Percentiles rank a stretch among this genome's conserved stretches.
phyloP scores from a whole-genome alignment of 2,329 filamentous ascomycete species.

The Colletotrichum sp. region DNA sequence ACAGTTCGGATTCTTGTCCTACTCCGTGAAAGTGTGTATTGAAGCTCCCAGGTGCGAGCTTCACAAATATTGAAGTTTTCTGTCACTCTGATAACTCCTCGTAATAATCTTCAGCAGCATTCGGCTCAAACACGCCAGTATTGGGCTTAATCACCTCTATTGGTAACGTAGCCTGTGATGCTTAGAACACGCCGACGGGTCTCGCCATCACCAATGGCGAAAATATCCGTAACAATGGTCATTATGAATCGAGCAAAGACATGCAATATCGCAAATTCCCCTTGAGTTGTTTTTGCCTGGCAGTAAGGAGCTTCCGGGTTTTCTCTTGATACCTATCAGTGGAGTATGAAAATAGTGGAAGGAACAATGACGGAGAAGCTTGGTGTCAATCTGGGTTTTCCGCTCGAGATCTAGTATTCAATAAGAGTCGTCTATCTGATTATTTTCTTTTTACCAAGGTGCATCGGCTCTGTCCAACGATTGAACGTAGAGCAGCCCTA shows the following conservation, averaged over 20 bases:
- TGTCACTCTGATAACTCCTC: neutral
- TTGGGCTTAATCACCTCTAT: neutral
- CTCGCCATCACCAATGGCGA: neutral
- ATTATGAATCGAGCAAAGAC: neutral
- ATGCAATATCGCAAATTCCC: accelerated
- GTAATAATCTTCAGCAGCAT: neutral
- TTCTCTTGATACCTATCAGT: neutral
- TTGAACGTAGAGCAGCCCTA: neutral
- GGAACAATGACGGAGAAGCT: neutral
- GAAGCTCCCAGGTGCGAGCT: neutral
- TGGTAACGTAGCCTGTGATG: accelerated
- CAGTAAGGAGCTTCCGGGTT: neutral
- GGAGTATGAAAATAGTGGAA: neutral
- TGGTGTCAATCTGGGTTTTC: neutral
- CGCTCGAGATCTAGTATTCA: neutral
- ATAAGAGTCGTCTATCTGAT: neutral
- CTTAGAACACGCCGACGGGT: neutral
- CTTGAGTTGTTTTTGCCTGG: neutral
- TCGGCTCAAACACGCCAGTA: neutral
- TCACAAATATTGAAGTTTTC: neutral
- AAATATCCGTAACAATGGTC: neutral
- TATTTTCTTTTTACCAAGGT: neutral
- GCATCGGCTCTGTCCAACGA: neutral
- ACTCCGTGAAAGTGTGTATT: neutral
- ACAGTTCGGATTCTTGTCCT: neutral